Evolutionary conservation across 2,329 filamentous ascomycete genomes (phyloP), one percentile per base, ranked within the genome.

Genomic region (Ceratocystis albifundus): DNA sequence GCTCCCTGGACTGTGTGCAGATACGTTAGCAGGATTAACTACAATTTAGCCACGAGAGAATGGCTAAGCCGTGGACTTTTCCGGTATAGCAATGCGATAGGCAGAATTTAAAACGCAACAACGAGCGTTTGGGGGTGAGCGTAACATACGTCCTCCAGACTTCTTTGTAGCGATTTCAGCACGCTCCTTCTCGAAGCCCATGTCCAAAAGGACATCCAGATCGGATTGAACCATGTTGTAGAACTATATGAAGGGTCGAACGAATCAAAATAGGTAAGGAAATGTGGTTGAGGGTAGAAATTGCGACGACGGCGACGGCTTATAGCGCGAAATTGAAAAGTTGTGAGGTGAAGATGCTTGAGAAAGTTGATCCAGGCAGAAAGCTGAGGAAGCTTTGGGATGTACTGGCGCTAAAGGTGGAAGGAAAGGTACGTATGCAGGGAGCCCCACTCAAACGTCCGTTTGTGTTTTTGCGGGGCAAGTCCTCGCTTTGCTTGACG

Each of bases 161-260:
- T 89, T 90, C 77, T 93, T 90, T 70, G 96, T 80, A 45, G 94
- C 94, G 59, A 97, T 77, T 74, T 92, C 84, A 61, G 90, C 87
- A 70, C 89, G 86, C 72, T 90, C 84, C 72, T 85, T 84, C 70
- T 96, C 90, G 73, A 99, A 99, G 76, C 86, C 86, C 84, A 88
- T 88, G 64, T 88, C 85, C 70, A 87, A 74, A 71, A 88, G 77
- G 45, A 81, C 76, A 20, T 85, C 80, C 20, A 87, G 77, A 71
- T 87, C 84, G 57, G 83, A 80, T 69, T 81, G 77, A 69, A 82
- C 80, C 77, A 84, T 85, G 69, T 71, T 77, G 44, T 8, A 25
- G 44, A 22, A 28, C 6, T 28, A 20, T 25, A 48, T 32, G 20
- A 36, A 3, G 4, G 30, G 55, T 10, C 10, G 15, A 75, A 72